Evolutionary conservation across 352 stramenopile genomes (phyloP).

Genomic region (Globisporangium spinosum): DNA sequence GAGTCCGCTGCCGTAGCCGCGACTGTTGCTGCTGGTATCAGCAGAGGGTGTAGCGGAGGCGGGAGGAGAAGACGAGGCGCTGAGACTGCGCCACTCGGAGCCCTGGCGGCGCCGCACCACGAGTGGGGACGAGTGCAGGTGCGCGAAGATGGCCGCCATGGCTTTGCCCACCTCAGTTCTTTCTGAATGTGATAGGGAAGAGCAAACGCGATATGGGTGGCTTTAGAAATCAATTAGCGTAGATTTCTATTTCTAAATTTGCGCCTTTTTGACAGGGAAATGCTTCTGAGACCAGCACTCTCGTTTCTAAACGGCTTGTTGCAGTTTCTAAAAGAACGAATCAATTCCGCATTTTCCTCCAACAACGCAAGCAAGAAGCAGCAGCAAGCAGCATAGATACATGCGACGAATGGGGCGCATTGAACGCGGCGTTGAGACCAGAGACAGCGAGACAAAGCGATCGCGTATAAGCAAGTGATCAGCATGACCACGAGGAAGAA

Average conservation of each 20-base stretch:
- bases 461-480: background rate
- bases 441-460: background rate
- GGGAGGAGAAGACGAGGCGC: constrained; percentile 12
- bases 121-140: constrained; percentile 82
- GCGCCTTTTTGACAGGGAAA: background rate
- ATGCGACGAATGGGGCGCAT: background rate
- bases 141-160: constrained; percentile 59
- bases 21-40: background rate
- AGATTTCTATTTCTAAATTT: background rate
- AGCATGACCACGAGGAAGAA: background rate
- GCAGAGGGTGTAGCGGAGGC: background rate
- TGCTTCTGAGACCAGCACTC: background rate
- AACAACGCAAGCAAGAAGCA: background rate
- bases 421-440: background rate
- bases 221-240: background rate
- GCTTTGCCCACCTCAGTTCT: background rate
- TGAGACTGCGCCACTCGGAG: constrained; percentile 63
- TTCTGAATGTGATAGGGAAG: background rate
- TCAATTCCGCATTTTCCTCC: background rate
- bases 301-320: background rate
- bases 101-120: constrained; percentile 60
- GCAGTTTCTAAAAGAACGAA: background rate
- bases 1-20: constrained; percentile 35
- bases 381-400: background rate
- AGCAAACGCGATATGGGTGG: background rate